Evolutionary conservation across 345 rosid genomes (phyloP).

Genomic region (Corymbia maculata): DNA sequence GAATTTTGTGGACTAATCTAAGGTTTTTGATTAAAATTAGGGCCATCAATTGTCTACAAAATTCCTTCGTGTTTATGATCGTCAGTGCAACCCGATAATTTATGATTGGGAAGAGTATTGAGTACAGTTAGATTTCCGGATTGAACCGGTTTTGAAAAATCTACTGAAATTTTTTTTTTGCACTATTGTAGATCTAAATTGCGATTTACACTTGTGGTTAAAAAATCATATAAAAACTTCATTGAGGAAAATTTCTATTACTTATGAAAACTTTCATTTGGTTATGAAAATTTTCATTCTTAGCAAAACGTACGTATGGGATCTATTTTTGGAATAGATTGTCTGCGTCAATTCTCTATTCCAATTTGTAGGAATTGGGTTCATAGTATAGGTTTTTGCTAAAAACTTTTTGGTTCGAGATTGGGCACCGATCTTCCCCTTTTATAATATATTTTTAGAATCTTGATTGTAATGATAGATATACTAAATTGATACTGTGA

Average conservation of each 20-base stretch:
- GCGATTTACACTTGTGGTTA: neutral
- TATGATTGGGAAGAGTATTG: accelerated
- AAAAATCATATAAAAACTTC: neutral
- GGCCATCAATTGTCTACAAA: neutral
- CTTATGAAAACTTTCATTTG: neutral
- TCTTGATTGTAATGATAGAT: neutral
- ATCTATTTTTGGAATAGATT: neutral
- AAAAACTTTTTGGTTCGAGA: neutral
- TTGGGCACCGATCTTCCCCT: neutral
- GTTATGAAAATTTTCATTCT: neutral
- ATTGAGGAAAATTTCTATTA: neutral
- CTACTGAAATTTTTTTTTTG: accelerated
- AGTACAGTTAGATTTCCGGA: neutral
- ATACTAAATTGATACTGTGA: neutral
- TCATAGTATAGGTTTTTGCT: neutral
- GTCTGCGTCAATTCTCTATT: neutral
- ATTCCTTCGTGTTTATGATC: neutral
- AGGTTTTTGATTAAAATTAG: neutral
- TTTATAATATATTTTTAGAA: neutral
- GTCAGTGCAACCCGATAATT: neutral
- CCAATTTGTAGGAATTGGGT: accelerated
- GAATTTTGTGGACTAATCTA: neutral
- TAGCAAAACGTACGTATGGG: neutral
- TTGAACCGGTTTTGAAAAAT: neutral
- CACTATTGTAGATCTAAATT: neutral